Conservation (phyloP, 2,329 filamentous ascomycete species). For the Penicillium sp. region DNA sequence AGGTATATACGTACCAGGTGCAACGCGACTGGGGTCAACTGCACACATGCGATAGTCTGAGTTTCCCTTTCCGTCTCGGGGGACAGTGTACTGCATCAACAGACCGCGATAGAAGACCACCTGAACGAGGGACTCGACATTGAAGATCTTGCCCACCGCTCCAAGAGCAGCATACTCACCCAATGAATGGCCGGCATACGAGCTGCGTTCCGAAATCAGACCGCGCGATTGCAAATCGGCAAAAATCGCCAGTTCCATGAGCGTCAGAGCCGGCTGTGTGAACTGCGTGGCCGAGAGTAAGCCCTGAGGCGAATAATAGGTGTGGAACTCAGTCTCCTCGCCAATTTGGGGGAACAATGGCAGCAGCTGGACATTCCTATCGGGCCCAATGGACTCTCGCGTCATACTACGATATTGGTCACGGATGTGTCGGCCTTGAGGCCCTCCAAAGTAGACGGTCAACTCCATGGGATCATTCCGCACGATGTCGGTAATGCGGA, state of each 20-base stretch:
- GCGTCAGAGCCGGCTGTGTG: too few relatives aligned
- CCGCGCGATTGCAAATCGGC: background rate
- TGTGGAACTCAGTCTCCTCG: background rate
- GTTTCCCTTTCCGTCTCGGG: background rate
- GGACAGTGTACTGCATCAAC: background rate
- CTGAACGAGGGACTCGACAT: too few relatives aligned
- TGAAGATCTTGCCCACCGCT: too few relatives aligned
- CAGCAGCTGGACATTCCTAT: background rate
- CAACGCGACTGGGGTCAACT: background rate
- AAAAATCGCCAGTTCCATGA: background rate
- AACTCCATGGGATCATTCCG: background rate
- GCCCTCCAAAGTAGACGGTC: background rate
- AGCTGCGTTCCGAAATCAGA: too few relatives aligned
- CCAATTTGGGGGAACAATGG: background rate
- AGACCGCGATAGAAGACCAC: background rate
- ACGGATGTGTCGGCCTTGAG: background rate
- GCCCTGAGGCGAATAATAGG: background rate
- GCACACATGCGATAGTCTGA: background rate
- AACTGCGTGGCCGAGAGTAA: background rate
- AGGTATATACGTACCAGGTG: too few relatives aligned
- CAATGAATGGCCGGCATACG: background rate
- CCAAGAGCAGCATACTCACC: background rate
- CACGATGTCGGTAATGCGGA: background rate
- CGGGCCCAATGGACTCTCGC: background rate
- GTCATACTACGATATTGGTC: background rate